Evolutionary conservation across 1,284 basidiomycete genomes (phyloP), one percentile per base, ranked within the genome.

Genomic region (Malassezia furfur): DNA sequence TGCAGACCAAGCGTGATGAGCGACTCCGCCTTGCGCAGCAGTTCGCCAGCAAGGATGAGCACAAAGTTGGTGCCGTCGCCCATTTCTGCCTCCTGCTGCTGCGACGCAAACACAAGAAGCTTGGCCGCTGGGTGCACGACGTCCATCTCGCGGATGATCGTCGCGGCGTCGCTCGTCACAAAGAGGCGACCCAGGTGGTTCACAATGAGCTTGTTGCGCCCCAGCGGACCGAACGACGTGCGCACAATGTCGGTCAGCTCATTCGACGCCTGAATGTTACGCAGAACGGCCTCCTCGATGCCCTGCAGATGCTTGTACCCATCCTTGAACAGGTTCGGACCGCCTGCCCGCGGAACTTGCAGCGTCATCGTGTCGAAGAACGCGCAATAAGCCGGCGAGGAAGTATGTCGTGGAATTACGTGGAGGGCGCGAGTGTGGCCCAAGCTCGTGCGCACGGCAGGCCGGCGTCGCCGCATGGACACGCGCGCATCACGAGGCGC

Each of bases 121-220:
- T 96, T 98, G 30, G 91, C 94, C 5, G 93, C 93, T 0, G 94
- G 94, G 76, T 98, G 94, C 28, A 96, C 89, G 48, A 99, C 90
- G 75, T 98, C 94, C 75, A 96, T 85, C 78, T 99, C 94, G 63
- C 87, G 83, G 74, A 98, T 91, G 78, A 99, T 98, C 55, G 94
- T 98, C 10, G 94, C 94, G 8, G 94, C 93, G 82, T 99, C 94
- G 47, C 89, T 94, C 30, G 94, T 99, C 57, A 98, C 91, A 77
- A 98, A 98, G 46, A 96, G 81, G 72, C 85, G 83, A 54, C 91
- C 91, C 41, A 99, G 81, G 77, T 98, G 94, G 60, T 74, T 74
- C 60, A 74, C 70, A 44, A 74, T 63, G 63, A 74, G 70, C 66
- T 74, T 74, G 65, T 74, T 74, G 49, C 70, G 52, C 38, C 91